A percentile compares a stretch with the other conserved stretches of the same genome.
Evolutionary conservation across 78 protist species (phyloP).

Genomic region (Paulinella micropora): DNA sequence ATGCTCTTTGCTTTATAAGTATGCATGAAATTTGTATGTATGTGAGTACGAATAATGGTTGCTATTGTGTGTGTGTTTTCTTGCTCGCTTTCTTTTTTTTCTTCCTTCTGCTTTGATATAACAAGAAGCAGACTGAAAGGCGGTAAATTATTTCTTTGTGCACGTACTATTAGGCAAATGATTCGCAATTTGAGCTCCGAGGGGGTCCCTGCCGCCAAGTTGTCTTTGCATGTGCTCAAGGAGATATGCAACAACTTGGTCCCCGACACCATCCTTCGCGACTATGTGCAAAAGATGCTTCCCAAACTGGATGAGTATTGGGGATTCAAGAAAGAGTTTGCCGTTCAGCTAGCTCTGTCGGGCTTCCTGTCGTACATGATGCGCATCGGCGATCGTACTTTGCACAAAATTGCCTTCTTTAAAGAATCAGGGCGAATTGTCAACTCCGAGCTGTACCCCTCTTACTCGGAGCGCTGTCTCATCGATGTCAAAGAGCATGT

Average conservation of each 20-base stretch:
- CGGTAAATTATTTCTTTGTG: not conserved
- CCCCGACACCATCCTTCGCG: constrained; percentile 17
- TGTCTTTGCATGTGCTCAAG: too few relatives aligned
- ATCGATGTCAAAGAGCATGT: not conserved
- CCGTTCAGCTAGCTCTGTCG: constrained; percentile 11
- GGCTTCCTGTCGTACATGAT: constrained; percentile 4
- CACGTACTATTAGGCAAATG: not conserved
- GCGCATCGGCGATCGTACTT: not conserved
- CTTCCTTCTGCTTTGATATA: not conserved
- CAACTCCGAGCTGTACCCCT: not conserved
- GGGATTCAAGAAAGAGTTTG: constrained; percentile 21
- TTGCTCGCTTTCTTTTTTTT: too few relatives aligned
- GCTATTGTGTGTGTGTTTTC: not conserved
- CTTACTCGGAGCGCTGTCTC: not conserved
- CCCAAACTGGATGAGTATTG: constrained; percentile 2
- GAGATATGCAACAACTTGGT: constrained; percentile 8
- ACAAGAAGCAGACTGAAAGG: not conserved
- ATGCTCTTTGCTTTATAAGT: too few relatives aligned
- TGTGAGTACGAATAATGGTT: not conserved
- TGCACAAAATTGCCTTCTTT: not conserved
- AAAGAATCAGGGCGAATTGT: not conserved
- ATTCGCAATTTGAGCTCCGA: constrained; percentile 7
- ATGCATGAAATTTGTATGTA: too few relatives aligned
- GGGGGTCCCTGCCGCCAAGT: too few relatives aligned
- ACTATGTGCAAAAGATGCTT: not conserved